A percentile compares a stretch with the other conserved stretches of the same genome.
phyloP scores from a whole-genome alignment of 2,329 filamentous ascomycete genomes.

The Coleophoma eucalyptorum region DNA sequence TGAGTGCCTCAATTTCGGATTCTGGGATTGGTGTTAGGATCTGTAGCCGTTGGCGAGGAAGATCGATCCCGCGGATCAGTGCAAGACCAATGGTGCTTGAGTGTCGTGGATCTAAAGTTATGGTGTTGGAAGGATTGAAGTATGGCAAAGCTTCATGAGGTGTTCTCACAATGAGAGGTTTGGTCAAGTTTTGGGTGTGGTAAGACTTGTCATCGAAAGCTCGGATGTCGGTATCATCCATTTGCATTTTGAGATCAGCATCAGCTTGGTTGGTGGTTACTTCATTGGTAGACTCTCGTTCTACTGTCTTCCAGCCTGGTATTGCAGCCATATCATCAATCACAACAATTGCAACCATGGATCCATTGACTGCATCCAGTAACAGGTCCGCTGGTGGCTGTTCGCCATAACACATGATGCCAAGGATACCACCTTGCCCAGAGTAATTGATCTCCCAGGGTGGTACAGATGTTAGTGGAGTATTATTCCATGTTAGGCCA shows the following conservation, averaged over 20 bases:
- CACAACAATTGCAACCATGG: constrained; percentile 61
- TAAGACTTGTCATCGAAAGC: constrained; percentile 5
- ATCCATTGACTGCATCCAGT: constrained; percentile 64
- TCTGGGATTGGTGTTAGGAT: constrained; percentile 57
- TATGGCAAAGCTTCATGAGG: constrained; percentile 57
- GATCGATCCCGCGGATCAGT: constrained; percentile 68
- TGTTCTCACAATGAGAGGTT: constrained; percentile 29
- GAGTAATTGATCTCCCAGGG: constrained; percentile 63
- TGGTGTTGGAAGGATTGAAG: constrained; percentile 50
- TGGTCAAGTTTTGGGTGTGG: constrained; percentile 3
- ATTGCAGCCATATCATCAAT: constrained; percentile 53
- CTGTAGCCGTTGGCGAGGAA: constrained; percentile 48
- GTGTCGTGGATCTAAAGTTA: constrained; percentile 54
- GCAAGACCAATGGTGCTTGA: constrained; percentile 61
- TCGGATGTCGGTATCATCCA: constrained; percentile 8
- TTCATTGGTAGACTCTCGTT: neutral
- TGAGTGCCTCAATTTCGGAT: constrained; percentile 35
- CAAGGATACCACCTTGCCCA: constrained; percentile 52
- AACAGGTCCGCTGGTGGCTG: constrained; percentile 55
- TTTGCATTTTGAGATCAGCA: neutral
- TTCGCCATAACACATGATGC: constrained; percentile 65
- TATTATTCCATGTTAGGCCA: constrained; percentile 37
- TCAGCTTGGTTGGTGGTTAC: neutral
- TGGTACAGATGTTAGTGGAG: constrained; percentile 49
- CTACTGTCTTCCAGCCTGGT: constrained; percentile 22